phyloP scores from a whole-genome alignment of 176 grass and related monocot species.

The Coix lacrymajobi region DNA sequence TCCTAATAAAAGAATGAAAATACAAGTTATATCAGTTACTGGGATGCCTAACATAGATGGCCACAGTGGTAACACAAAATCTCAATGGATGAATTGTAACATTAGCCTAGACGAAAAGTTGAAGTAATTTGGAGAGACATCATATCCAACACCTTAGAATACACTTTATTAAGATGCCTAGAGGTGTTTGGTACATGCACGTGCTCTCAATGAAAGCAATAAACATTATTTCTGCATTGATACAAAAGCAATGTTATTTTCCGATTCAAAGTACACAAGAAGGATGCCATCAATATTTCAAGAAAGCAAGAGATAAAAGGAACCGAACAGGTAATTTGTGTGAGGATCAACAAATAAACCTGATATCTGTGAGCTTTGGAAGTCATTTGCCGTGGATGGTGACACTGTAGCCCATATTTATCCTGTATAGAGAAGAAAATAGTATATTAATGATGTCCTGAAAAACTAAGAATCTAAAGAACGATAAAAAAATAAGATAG shows the following conservation, averaged over 20 bases:
- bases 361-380: slow-evolving; percentile 78
- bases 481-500: neutral
- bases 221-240: neutral
- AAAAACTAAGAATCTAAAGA: neutral
- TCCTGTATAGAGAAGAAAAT: slow-evolving; percentile 43
- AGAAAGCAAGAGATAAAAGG: neutral
- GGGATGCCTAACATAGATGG: neutral
- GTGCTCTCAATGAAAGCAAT: neutral
- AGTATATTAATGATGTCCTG: neutral
- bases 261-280: neutral
- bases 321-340: slow-evolving; percentile 1
- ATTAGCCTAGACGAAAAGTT: neutral
- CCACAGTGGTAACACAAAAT: neutral
- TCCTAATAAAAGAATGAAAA: neutral
- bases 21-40: neutral
- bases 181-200: neutral
- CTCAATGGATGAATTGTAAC: neutral
- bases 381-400: slow-evolving; percentile 53
- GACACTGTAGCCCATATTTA: slow-evolving; percentile 62
- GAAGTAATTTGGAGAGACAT: slow-evolving; percentile 4
- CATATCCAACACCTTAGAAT: neutral
- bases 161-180: neutral
- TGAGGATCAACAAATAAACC: slow-evolving; percentile 38
- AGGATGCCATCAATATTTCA: neutral
- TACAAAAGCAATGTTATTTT: neutral